These are phyloP conservation scores for Geotrichum phurueaensis DNA, from an alignment of 1,139 yeast species.

Conservation along the genomic window DNA sequence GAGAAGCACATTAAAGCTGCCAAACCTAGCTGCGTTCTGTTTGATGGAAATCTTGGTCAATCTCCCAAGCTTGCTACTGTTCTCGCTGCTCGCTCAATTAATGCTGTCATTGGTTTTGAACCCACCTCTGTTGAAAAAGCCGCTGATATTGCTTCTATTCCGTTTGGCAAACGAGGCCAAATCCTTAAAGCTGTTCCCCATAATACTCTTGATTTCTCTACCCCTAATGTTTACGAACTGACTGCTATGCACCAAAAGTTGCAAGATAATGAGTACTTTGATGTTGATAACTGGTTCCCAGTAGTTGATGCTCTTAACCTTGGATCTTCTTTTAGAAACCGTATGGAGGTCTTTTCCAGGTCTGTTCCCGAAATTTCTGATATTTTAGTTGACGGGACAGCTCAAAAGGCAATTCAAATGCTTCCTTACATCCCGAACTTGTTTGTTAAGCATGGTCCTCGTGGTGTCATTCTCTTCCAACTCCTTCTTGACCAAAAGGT, in stretches of 20 bases:
- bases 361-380: constrained; percentile 29
- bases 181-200: constrained; percentile 33
- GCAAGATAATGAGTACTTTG: constrained; percentile 47
- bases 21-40: constrained; percentile 42
- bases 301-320: constrained; percentile 57
- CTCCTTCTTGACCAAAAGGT: constrained; percentile 31
- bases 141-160: constrained; percentile 27
- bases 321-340: constrained; percentile 43
- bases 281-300: constrained; percentile 68
- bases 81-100: constrained; percentile 22
- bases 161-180: constrained; percentile 18
- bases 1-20: constrained; percentile 26
- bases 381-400: constrained; percentile 44
- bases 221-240: constrained; percentile 68
- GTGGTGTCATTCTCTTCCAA: constrained; percentile 55
- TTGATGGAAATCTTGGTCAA: constrained; percentile 64
- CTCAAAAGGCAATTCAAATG: constrained; percentile 65
- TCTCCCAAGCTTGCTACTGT: constrained; percentile 41
- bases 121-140: constrained; percentile 74
- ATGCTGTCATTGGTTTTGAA: constrained; percentile 49
- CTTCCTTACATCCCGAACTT: constrained; percentile 69
- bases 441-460: constrained; percentile 58
- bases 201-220: constrained; percentile 42
- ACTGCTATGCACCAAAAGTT: constrained; percentile 49
- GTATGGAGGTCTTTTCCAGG: constrained; percentile 34